Base-by-base conservation (phyloP, 2,329 filamentous ascomycete species). In the Huntiella bhutanensis region DNA sequence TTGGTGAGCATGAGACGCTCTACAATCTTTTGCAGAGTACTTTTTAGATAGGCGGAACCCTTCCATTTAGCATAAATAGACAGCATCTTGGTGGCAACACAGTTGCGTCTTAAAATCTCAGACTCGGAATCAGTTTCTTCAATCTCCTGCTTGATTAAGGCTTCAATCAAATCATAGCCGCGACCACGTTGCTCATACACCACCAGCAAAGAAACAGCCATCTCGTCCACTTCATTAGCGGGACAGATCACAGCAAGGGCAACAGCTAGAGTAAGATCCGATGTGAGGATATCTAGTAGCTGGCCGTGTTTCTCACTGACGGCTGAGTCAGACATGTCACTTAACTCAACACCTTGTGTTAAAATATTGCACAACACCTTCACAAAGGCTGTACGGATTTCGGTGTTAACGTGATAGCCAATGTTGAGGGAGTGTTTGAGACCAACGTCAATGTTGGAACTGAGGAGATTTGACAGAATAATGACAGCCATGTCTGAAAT, bases 11-110 rank as follows among this genome's bases (percentile, higher is more conserved):
- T 76, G 37, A 82, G 62, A 43, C 76, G 65, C 55, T 80, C 75
- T 1, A 82, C 60, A 2, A 81, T 75, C 54, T 78, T 78, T 52
- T 79, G 75, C 7, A 82, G 62, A 1, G 77, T 81, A 11, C 66
- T 63, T 53, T 71, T 73, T 33, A 82, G 65, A 55, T 82, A 82
- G 3, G 66, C 58, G 12, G 68, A 63, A 10, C 77, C 77, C 59
- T 80, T 81, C 77, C 77, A 82, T 55, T 78, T 81, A 4, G 76
- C 77, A 53, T 80, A 82, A 5, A 80, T 68, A 1, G 77, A 80
- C 2, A 82, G 65, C 69, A 81, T 78, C 56, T 81, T 82, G 1
- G 77, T 81, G n/a, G 75, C 73, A 1, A 82, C 77, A 52, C 75
- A 80, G 32, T 77, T 78, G 43, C 76, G 66, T n/a, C 77, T 68